Evolutionary conservation across 2,329 filamentous ascomycete species (phyloP).

Genomic region (Ampelomyces quisqualis): DNA sequence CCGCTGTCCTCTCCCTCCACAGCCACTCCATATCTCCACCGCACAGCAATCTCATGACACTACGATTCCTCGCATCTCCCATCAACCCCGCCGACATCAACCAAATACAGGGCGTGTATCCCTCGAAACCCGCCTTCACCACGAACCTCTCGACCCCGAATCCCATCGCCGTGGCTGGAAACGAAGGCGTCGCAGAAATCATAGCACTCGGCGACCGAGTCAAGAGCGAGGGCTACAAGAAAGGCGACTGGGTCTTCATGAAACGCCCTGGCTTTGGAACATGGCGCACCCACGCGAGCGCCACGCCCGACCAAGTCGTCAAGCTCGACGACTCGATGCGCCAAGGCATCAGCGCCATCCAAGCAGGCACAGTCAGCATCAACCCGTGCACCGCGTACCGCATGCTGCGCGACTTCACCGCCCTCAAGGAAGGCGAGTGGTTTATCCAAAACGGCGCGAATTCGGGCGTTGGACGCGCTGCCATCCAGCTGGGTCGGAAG

Average conservation of each 20-base stretch:
- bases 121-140: conserved; percentile 76
- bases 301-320: conserved; percentile 61
- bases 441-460: conserved; percentile 98
- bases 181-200: conserved; percentile 95
- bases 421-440: conserved; percentile 75
- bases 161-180: conserved; percentile 78
- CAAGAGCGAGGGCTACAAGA: conserved; percentile 56
- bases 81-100: conserved; percentile 99
- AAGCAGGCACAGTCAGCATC: conserved; percentile 84
- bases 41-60: conserved; percentile 68
- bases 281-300: conserved; percentile 87
- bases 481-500: conserved; percentile 79
- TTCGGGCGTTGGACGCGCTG: conserved; percentile 84
- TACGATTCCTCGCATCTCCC: conserved; percentile 85
- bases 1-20: conserved; percentile 69
- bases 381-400: conserved; percentile 95
- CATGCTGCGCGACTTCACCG: conserved; percentile 80
- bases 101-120: conserved; percentile 95
- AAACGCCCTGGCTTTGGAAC: conserved; percentile 81
- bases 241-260: conserved; percentile 94
- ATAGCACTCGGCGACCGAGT: conserved; percentile 64
- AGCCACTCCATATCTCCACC: conserved; percentile 74
- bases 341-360: conserved; percentile 68
- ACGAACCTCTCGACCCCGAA: conserved; percentile 72
- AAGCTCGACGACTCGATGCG: conserved; percentile 69